These are phyloP conservation scores for Cryptococcus sp. DNA, from an alignment of 1,284 basidiomycete genomes.

Conservation along the genomic window DNA sequence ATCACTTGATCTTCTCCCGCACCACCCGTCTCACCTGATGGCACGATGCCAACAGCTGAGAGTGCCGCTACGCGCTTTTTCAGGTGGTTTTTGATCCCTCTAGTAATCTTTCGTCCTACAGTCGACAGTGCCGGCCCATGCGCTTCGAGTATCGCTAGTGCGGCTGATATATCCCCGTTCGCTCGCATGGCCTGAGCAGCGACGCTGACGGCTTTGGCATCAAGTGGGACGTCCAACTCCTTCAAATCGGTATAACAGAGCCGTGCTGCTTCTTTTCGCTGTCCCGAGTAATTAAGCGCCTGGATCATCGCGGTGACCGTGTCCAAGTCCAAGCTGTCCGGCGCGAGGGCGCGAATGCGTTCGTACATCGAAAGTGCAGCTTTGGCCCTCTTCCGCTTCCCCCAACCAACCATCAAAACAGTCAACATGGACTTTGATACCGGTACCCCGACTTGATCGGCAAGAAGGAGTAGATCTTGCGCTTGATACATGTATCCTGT, in stretches of 20 bases:
- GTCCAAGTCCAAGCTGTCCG: neutral
- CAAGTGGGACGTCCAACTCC: constrained; percentile 8
- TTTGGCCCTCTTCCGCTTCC: constrained; percentile 6
- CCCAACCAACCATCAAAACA: constrained; percentile 24
- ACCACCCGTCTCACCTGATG: neutral
- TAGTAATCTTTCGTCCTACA: constrained; percentile 7
- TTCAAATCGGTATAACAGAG: constrained; percentile 17
- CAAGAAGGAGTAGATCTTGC: constrained; percentile 31
- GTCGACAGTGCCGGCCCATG: constrained; percentile 2
- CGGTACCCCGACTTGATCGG: constrained; percentile 19
- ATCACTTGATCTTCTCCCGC: constrained; percentile 3
- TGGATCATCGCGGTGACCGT: constrained; percentile 20
- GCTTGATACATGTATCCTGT: constrained; percentile 40
- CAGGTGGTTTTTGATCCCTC: constrained; percentile 8
- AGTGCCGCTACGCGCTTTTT: neutral
- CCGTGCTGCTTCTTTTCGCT: constrained; percentile 9
- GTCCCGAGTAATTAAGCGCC: constrained; percentile 6
- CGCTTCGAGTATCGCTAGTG: constrained; percentile 7
- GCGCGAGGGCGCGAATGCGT: constrained; percentile 2
- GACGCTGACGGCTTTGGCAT: constrained; percentile 15
- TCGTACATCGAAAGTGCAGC: constrained; percentile 7
- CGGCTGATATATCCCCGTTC: constrained; percentile 9
- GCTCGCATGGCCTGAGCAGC: constrained; percentile 14
- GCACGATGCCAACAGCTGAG: neutral
- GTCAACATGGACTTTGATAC: constrained; percentile 30